Evolutionary conservation across 306 rosid species (phyloP).

Genomic region (Erythrophleum fordii): DNA sequence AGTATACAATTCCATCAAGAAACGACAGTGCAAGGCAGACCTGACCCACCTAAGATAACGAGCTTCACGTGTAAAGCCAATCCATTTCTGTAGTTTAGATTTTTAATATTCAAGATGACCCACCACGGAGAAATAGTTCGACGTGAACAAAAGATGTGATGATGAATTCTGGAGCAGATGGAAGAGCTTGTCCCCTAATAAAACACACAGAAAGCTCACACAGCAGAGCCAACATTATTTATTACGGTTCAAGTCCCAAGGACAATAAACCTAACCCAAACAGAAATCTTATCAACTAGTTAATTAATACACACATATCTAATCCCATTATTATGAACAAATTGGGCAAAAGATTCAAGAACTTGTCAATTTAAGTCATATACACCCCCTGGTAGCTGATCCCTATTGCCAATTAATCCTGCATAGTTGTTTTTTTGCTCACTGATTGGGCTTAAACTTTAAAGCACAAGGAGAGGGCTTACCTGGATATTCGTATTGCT

Average conservation of each 20-base stretch:
- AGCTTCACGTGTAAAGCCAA: constrained; percentile 45
- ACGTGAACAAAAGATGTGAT: constrained; percentile 15
- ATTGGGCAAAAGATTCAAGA: constrained; percentile 7
- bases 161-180: constrained; percentile 36
- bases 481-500: not conserved
- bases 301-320: not conserved
- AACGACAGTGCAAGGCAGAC: not conserved
- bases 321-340: constrained; percentile 36
- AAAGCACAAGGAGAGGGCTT: not conserved
- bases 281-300: constrained; percentile 33
- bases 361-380: constrained; percentile 24
- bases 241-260: constrained; percentile 20
- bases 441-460: not conserved
- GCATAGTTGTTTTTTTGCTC: not conserved
- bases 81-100: not conserved
- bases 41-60: constrained; percentile 43
- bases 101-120: constrained; percentile 27
- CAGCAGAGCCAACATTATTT: constrained; percentile 6
- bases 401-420: constrained; percentile 21
- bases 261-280: not conserved
- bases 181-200: constrained; percentile 20
- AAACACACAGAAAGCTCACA: constrained; percentile 29
- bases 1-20: constrained; percentile 9
- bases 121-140: constrained; percentile 38
- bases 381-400: constrained; percentile 33